Percentiles rank a stretch among this genome's conserved stretches.
phyloP scores from a whole-genome alignment of 257 asterid genomes.

The Voacanga thouarsii region DNA sequence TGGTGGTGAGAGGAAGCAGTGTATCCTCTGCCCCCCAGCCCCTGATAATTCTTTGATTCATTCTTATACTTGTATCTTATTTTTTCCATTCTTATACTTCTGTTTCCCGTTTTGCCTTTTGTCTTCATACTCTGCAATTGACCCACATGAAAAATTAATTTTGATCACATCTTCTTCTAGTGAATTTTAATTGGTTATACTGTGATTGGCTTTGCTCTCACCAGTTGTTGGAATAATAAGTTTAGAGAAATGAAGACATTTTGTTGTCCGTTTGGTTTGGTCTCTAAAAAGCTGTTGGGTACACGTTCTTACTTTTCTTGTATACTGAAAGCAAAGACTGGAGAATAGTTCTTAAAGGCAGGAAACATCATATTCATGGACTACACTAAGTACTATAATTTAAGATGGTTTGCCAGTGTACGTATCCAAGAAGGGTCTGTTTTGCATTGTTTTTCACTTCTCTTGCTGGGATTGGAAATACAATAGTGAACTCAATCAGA shows the following conservation, averaged over 20 bases:
- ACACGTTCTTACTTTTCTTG: too few species aligned
- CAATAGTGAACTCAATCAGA: too few species aligned
- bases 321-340: not conserved
- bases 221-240: not conserved
- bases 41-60: not conserved
- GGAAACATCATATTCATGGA: not conserved
- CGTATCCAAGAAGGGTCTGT: too few species aligned
- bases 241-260: not conserved
- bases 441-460: too few species aligned
- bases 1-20: conserved; percentile 47
- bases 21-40: not conserved
- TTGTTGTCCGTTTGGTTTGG: not conserved
- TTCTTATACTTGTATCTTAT: conserved; percentile 5
- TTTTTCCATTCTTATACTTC: not conserved
- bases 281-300: not conserved
- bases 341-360: too few species aligned
- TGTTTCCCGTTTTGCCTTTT: not conserved
- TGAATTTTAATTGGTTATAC: not conserved
- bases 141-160: too few species aligned
- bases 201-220: not conserved
- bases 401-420: not conserved
- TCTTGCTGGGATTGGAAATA: too few species aligned
- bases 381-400: not conserved
- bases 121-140: not conserved
- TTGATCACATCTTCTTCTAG: not conserved